Conservation (phyloP, 2,329 filamentous ascomycete genomes). For the Seiridium unicorne region DNA sequence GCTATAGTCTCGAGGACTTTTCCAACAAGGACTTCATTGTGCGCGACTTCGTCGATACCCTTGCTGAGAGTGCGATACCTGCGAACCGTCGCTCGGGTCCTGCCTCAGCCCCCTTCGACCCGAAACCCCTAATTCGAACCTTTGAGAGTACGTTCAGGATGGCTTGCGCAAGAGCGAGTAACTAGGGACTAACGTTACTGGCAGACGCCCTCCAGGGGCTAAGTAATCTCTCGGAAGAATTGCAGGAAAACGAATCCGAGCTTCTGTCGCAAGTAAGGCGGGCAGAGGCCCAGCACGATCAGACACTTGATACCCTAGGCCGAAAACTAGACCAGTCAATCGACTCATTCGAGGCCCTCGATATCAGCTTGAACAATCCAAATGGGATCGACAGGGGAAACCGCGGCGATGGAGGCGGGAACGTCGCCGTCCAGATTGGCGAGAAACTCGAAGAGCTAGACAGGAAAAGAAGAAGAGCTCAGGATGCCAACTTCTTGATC, state of each 20-base stretch:
- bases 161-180: too few relatives aligned
- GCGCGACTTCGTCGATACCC: slow-evolving; percentile 91
- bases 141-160: slow-evolving; percentile 67
- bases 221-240: slow-evolving; percentile 72
- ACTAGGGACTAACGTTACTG: not conserved
- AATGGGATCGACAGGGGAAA: slow-evolving; percentile 41
- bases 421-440: slow-evolving; percentile 91
- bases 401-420: slow-evolving; percentile 66
- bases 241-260: slow-evolving; percentile 89
- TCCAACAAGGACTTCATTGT: slow-evolving; percentile 94
- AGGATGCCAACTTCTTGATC: slow-evolving; percentile 92
- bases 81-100: slow-evolving; percentile 74
- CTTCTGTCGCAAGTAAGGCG: slow-evolving; percentile 84
- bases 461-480: slow-evolving; percentile 81
- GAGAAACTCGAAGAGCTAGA: slow-evolving; percentile 93
- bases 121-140: slow-evolving; percentile 92
- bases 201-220: slow-evolving; percentile 67
- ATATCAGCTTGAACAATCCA: slow-evolving; percentile 72
- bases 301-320: slow-evolving; percentile 84
- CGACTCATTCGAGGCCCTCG: slow-evolving; percentile 85
- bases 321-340: slow-evolving; percentile 90
- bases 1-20: slow-evolving; percentile 85
- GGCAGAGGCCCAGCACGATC: slow-evolving; percentile 88
- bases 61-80: slow-evolving; percentile 83
- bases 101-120: slow-evolving; percentile 72